Conservation (phyloP, 2,329 filamentous ascomycete species). For the Pseudogymnoascus sp. region DNA sequence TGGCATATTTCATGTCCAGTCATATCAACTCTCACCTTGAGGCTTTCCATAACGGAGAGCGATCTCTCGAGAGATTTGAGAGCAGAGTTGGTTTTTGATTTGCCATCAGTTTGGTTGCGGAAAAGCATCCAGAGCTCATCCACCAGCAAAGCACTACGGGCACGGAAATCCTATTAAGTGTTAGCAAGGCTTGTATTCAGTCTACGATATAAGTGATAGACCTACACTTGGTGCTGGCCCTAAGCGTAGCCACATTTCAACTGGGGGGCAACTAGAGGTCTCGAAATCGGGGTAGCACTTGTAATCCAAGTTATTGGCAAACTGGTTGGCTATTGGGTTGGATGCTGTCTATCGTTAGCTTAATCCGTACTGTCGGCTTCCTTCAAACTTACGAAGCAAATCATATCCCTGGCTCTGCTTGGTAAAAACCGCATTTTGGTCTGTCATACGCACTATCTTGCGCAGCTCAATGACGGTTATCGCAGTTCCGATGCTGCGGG, state of each 20-base stretch:
- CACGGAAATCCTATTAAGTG: conserved; percentile 8
- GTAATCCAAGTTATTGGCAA: conserved; percentile 28
- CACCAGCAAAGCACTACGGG: background rate
- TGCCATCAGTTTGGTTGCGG: conserved; percentile 5
- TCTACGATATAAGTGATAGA: background rate
- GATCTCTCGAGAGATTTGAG: background rate
- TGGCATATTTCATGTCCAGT: background rate
- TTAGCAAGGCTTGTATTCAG: background rate
- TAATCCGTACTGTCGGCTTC: conserved; percentile 11
- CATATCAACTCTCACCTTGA: background rate
- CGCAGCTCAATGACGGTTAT: conserved; percentile 27
- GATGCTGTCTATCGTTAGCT: conserved; percentile 3
- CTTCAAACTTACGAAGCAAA: conserved; percentile 26
- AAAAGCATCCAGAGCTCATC: conserved; percentile 10
- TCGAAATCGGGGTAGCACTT: conserved; percentile 31
- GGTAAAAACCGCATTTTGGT: conserved; percentile 17
- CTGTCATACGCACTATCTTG: conserved; percentile 26
- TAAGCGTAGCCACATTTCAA: conserved; percentile 25
- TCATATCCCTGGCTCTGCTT: conserved; percentile 22
- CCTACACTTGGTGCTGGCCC: conserved; percentile 26
- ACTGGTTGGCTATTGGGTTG: conserved; percentile 2
- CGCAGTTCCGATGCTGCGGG: conserved; percentile 22
- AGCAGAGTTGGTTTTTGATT: background rate
- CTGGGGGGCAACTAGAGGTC: conserved; percentile 17
- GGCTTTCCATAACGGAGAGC: background rate